phyloP scores from a whole-genome alignment of 257 asterid species.

The Echites panduratus region DNA sequence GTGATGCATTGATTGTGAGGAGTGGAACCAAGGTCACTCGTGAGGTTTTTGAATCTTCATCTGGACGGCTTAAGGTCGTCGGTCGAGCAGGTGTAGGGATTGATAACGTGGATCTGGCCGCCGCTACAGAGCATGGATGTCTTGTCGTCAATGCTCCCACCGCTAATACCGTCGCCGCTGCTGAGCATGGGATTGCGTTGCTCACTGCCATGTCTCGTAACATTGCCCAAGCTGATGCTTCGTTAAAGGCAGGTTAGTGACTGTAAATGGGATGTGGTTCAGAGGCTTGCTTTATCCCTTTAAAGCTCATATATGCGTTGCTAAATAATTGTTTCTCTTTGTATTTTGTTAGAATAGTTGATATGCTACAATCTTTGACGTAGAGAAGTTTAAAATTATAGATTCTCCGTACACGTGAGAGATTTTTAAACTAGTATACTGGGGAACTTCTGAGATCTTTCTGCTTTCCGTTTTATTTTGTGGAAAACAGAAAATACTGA shows the following conservation, averaged over 20 bases:
- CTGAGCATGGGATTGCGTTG: constrained; percentile 91
- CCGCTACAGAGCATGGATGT: constrained; percentile 93
- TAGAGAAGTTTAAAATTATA: not conserved
- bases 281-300: not conserved
- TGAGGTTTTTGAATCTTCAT: constrained; percentile 80
- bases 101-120: constrained; percentile 95
- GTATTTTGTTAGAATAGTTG: not conserved
- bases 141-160: constrained; percentile 95
- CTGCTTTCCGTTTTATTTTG: not conserved
- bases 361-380: not conserved
- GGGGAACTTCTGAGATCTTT: constrained; percentile 10
- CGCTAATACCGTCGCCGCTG: constrained; percentile 90
- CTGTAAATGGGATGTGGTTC: not conserved
- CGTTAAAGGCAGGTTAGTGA: constrained; percentile 76
- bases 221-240: constrained; percentile 89
- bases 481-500: no score
- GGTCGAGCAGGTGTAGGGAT: constrained; percentile 97
- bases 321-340: no score
- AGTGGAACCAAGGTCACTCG: constrained; percentile 88
- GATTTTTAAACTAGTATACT: not conserved
- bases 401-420: not conserved
- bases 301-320: no score
- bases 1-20: constrained; percentile 86
- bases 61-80: constrained; percentile 82
- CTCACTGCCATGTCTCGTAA: constrained; percentile 85